phyloP scores from a whole-genome alignment of 164 flowering plant species.

The Macadamia integrifolia region DNA sequence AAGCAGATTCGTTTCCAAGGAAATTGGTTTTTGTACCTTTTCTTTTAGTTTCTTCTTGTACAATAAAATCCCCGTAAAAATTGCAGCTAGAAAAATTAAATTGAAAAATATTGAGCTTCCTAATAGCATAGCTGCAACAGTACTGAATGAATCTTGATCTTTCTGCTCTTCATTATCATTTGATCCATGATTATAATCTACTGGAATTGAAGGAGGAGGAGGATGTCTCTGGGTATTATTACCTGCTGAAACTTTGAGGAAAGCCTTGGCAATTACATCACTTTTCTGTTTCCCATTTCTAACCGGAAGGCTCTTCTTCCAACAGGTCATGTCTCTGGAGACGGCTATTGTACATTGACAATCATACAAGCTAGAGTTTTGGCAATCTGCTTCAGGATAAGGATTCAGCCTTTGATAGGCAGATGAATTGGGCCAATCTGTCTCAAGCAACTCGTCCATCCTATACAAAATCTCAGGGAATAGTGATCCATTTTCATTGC shows the following conservation, averaged over 20 bases:
- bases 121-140: not conserved
- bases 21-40: not conserved
- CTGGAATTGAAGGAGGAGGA: too few relatives aligned
- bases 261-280: not conserved
- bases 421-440: slow-evolving; percentile 3
- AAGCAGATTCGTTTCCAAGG: not conserved
- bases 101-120: not conserved
- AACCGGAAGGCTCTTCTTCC: slow-evolving; percentile 15
- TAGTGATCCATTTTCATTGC: too few relatives aligned
- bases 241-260: slow-evolving; percentile 7
- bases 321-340: not conserved
- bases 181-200: slow-evolving; percentile 5
- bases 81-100: not conserved
- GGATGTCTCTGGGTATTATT: too few relatives aligned
- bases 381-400: not conserved
- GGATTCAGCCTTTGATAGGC: not conserved
- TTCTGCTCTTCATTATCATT: not conserved
- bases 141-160: not conserved
- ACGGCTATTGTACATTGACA: slow-evolving; percentile 8
- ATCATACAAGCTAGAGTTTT: slow-evolving; percentile 4
- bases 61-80: too few relatives aligned
- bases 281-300: slow-evolving; percentile 4
- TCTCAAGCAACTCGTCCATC: slow-evolving; percentile 1
- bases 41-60: not conserved
- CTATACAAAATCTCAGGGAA: slow-evolving; percentile 3